Evolutionary conservation across 345 rosid species (phyloP).

Genomic region (Gossypium rotundifolium): DNA sequence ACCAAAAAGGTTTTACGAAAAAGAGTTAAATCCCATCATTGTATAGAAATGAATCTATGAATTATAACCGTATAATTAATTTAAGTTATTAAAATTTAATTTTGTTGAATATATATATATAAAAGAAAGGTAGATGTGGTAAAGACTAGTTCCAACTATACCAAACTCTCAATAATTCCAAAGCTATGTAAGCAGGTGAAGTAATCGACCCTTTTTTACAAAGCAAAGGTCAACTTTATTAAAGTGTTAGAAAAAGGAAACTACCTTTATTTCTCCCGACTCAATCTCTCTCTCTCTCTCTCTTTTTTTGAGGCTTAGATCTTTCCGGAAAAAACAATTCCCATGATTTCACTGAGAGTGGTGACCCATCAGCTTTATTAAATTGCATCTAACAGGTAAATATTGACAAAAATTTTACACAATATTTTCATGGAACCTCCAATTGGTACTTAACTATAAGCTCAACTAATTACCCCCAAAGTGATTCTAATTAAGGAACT

Average conservation of each 20-base stretch:
- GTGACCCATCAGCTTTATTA: neutral
- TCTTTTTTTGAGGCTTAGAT: neutral
- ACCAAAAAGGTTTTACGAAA: too few relatives aligned
- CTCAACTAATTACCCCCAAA: too few relatives aligned
- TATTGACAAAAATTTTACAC: neutral
- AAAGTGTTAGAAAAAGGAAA: neutral
- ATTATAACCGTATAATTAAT: too few relatives aligned
- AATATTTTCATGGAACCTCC: neutral
- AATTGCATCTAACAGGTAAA: neutral
- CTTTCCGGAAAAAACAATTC: neutral
- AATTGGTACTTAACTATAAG: neutral
- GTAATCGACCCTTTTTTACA: neutral
- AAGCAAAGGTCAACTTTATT: neutral
- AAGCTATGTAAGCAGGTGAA: neutral
- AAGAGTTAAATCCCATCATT: too few relatives aligned
- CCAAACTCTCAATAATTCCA: neutral
- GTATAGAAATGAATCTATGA: too few relatives aligned
- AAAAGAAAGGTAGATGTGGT: neutral
- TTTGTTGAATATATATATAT: too few relatives aligned
- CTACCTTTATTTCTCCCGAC: neutral
- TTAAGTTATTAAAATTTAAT: too few relatives aligned
- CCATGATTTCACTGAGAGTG: neutral
- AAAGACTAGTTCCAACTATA: conserved; percentile 2
- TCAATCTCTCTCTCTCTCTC: neutral
- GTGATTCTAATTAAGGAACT: too few relatives aligned